A percentile compares a stretch with the other conserved stretches of the same genome.
phyloP scores from a whole-genome alignment of 2,329 filamentous ascomycete species.

The Alternaria conjuncta region DNA sequence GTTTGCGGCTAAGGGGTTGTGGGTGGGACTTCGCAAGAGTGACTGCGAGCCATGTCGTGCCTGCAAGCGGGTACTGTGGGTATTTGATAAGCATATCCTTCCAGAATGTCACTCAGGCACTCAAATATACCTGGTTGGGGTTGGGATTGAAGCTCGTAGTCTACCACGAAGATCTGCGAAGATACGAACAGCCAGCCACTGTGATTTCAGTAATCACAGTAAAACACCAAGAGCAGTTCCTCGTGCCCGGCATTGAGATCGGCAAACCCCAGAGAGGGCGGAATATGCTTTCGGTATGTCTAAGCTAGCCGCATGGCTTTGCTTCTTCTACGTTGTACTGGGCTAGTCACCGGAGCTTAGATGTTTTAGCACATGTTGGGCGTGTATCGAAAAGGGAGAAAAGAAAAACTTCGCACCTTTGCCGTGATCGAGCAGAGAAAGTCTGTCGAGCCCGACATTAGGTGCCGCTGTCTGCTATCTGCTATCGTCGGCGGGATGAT shows the following conservation, averaged over 20 bases:
- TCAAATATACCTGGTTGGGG: background rate
- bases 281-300: background rate
- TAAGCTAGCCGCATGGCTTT: conserved; percentile 6
- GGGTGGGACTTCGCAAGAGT: background rate
- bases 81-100: background rate
- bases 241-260: background rate
- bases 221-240: background rate
- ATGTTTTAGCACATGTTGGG: conserved; percentile 1
- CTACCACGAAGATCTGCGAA: background rate
- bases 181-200: background rate
- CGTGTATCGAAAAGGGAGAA: conserved; percentile 2
- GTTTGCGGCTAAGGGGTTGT: background rate
- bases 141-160: background rate
- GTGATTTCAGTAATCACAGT: background rate
- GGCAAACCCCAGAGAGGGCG: background rate
- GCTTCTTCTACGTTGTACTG: conserved; percentile 6
- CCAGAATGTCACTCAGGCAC: background rate
- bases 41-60: background rate
- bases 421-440: background rate
- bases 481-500: background rate
- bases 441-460: background rate
- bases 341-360: background rate
- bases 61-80: background rate
- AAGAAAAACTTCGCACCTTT: background rate
- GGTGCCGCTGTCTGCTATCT: conserved; percentile 6